Conservation (phyloP, 2,329 filamentous ascomycete genomes). For the Decorospora gaudefroyi region DNA sequence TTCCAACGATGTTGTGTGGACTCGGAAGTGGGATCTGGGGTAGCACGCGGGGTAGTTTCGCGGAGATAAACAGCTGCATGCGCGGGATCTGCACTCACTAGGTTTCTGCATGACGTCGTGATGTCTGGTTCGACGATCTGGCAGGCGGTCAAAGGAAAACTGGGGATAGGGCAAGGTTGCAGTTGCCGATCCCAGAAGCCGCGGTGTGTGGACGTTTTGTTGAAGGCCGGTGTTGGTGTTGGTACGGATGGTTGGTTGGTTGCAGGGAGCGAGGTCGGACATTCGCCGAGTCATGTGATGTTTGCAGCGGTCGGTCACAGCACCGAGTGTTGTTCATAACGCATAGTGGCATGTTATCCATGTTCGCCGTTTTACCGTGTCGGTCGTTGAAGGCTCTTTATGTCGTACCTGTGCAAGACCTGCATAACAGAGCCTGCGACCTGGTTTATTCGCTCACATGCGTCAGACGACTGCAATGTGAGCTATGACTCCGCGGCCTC, state of each 20-base stretch:
- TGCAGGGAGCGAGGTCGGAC: neutral
- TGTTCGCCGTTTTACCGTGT: no score
- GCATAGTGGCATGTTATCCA: no score
- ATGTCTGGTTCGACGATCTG: constrained; percentile 14
- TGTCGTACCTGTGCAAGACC: no score
- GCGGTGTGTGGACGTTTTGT: constrained; percentile 1
- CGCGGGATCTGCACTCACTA: constrained; percentile 5
- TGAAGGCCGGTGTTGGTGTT: constrained; percentile 3
- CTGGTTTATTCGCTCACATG: no score
- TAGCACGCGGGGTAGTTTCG: constrained; percentile 26
- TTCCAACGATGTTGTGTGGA: constrained; percentile 10
- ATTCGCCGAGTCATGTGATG: neutral
- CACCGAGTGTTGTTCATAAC: no score
- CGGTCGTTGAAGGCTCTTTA: no score
- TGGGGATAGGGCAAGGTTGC: constrained; percentile 3
- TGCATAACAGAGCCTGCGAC: no score
- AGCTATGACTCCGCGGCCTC: neutral
- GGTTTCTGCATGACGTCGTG: constrained; percentile 16
- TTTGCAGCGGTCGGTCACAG: no score
- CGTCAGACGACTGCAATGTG: no score
- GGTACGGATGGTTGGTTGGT: neutral
- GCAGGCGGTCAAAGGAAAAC: neutral
- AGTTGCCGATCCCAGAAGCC: constrained; percentile 18
- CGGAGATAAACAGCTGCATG: constrained; percentile 14
- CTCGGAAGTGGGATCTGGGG: constrained; percentile 21